Percentiles rank a stretch among this genome's conserved stretches.
Evolutionary conservation across 1,284 basidiomycete species (phyloP).

Genomic region (Leccinum griseonigrum): DNA sequence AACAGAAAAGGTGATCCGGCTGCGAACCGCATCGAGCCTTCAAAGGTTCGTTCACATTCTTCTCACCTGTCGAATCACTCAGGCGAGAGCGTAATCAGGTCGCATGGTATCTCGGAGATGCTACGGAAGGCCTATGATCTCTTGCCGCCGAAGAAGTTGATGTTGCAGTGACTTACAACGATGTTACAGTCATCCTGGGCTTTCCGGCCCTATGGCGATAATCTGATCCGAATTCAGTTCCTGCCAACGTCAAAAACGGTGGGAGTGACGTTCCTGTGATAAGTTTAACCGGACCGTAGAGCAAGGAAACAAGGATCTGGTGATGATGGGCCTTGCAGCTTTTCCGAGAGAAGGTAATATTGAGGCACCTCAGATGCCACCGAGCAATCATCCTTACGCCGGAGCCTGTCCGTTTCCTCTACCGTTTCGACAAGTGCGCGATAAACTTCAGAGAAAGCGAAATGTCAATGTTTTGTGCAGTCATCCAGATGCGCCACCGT

Average conservation of each 20-base stretch:
- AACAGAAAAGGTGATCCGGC: slow-evolving; percentile 31
- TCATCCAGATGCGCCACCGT: slow-evolving; percentile 41
- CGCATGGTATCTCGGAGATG: slow-evolving; percentile 51
- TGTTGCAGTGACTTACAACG: slow-evolving; percentile 29
- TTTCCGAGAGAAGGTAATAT: neutral
- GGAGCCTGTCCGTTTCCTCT: slow-evolving; percentile 46
- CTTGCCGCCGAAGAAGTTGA: slow-evolving; percentile 41
- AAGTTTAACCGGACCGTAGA: slow-evolving; percentile 21
- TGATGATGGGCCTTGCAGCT: slow-evolving; percentile 12
- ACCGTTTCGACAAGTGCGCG: slow-evolving; percentile 55
- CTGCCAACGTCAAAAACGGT: slow-evolving; percentile 9
- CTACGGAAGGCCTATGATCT: slow-evolving; percentile 43
- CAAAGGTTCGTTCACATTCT: slow-evolving; percentile 32
- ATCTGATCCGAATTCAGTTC: slow-evolving; percentile 20
- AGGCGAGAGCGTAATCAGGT: slow-evolving; percentile 31
- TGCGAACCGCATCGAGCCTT: slow-evolving; percentile 23
- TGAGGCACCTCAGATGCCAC: slow-evolving; percentile 14
- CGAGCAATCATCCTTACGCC: slow-evolving; percentile 10
- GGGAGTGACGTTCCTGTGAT: slow-evolving; percentile 13
- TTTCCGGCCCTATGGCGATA: slow-evolving; percentile 20
- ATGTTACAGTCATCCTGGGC: slow-evolving; percentile 6
- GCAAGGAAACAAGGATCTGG: slow-evolving; percentile 24
- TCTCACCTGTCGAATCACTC: neutral
- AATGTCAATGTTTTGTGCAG: slow-evolving; percentile 45
- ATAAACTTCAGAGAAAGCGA: slow-evolving; percentile 54